Base-by-base conservation (phyloP, 352 stramenopile species). In the Achlya hypogyna region DNA sequence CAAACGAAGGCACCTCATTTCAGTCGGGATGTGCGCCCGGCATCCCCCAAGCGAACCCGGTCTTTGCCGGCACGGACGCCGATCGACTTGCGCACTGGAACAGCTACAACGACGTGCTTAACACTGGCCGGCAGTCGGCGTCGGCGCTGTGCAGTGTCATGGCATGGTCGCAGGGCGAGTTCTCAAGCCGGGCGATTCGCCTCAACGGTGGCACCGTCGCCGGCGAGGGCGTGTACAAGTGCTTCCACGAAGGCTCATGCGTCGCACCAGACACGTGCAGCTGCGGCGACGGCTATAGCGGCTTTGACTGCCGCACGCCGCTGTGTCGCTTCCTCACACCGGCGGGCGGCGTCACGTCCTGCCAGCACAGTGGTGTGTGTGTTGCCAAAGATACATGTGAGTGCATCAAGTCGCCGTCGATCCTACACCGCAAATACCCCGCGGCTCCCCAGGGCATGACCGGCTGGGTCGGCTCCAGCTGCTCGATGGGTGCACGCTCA, bases 171-270 rank as follows among this genome's bases (percentile, higher is more conserved):
- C 86, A 99, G 78, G 96, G 95, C 14, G 87, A 98, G 72, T 98
- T 96, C 71, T 88, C 78, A 0, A 29, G 64, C 1, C 87, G 95
- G 4, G 71, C 86, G 34, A 74, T 85, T 5, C 88, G 95, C 29
- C 71, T 93, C 6, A 98, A 98, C 76, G 77, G 82, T 28, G 91
- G 89, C 28, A 31, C 53, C 0, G 79, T 74, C 0, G 54, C 75
- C 0, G 94, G 94, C 1, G 96, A 99, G 72, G 96, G 96, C 25
- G 84, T 98, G 14, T 99, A 94, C 76, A 85, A 84, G 69, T 99
- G 96, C 76, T 96, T 86, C 72, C 96, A 98, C 77, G 77, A 81
- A 23, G 95, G 95, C 22, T 90, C 85, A 47, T 99, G 96, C 73
- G 77, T 98, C 31, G 76, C 74, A 10, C 93, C 93, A 0, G 93